These are phyloP conservation scores for Beauveria sp. DNA, from an alignment of 2,329 filamentous ascomycete genomes.

Conservation along the genomic window DNA sequence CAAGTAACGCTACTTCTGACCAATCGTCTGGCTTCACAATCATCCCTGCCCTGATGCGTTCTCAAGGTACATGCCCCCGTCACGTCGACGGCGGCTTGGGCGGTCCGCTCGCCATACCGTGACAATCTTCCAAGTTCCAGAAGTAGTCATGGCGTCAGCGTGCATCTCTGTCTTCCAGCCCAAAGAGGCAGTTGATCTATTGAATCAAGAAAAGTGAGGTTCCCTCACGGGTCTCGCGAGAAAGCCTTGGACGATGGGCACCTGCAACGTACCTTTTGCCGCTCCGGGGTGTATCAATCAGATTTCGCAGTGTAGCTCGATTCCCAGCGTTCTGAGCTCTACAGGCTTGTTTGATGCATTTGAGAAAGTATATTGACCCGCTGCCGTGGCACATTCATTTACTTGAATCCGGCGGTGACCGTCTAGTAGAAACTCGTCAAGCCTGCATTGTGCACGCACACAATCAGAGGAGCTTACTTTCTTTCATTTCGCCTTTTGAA, in stretches of 20 bases:
- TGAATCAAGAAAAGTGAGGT: constrained; percentile 4
- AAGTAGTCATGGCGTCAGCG: constrained; percentile 21
- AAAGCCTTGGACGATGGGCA: constrained; percentile 5
- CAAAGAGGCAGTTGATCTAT: constrained; percentile 1
- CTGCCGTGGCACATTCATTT: constrained; percentile 5
- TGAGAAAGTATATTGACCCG: constrained; percentile 1
- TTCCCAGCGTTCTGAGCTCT: neutral
- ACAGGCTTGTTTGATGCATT: neutral
- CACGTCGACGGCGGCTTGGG: neutral
- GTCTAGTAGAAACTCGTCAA: neutral
- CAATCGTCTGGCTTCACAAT: neutral
- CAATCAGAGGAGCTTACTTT: neutral
- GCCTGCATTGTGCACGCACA: neutral
- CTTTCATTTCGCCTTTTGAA: neutral
- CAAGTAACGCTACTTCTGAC: neutral
- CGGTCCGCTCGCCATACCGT: neutral
- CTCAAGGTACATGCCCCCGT: neutral
- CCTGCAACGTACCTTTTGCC: constrained; percentile 2
- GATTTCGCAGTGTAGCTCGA: neutral
- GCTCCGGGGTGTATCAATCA: constrained; percentile 4
- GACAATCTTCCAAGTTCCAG: neutral
- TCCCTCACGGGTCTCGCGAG: neutral
- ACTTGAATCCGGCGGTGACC: neutral
- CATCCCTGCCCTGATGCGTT: neutral
- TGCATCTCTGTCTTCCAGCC: constrained; percentile 8